phyloP scores from a whole-genome alignment of 305 asterid genomes.

The Solanum hybrid region DNA sequence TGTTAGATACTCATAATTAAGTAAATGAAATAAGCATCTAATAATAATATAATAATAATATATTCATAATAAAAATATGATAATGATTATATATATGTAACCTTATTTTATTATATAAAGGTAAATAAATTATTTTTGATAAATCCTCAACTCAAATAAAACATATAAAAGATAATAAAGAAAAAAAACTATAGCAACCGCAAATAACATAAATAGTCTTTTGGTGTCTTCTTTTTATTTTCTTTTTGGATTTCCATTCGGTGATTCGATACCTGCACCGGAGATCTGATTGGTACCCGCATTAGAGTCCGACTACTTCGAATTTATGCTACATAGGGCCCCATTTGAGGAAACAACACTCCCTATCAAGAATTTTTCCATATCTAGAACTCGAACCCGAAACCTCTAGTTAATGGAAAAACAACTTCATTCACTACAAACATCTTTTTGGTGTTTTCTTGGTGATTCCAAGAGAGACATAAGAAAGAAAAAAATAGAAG shows the following conservation, averaged over 20 bases:
- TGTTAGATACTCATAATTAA: no score
- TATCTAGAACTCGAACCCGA: not conserved
- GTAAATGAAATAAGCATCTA: not conserved
- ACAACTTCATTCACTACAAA: not conserved
- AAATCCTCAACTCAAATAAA: not conserved
- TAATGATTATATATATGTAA: no score
- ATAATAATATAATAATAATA: no score
- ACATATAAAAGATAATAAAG: not conserved
- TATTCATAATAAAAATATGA: no score
- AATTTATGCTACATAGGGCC: no score
- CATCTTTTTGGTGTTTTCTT: not conserved
- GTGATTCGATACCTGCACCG: not conserved
- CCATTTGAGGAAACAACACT: not conserved
- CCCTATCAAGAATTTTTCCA: not conserved
- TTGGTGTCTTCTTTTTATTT: not conserved
- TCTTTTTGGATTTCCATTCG: not conserved
- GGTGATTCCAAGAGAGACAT: not conserved
- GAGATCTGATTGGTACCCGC: not conserved
- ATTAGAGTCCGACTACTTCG: not conserved
- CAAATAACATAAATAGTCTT: not conserved
- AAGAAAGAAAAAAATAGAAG: not conserved
- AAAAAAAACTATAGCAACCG: not conserved
- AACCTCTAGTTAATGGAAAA: not conserved
- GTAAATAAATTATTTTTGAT: no score
- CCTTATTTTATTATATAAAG: not conserved